phyloP scores from a whole-genome alignment of 2,329 filamentous ascomycete genomes.

The Cladophialophora exuberans region DNA sequence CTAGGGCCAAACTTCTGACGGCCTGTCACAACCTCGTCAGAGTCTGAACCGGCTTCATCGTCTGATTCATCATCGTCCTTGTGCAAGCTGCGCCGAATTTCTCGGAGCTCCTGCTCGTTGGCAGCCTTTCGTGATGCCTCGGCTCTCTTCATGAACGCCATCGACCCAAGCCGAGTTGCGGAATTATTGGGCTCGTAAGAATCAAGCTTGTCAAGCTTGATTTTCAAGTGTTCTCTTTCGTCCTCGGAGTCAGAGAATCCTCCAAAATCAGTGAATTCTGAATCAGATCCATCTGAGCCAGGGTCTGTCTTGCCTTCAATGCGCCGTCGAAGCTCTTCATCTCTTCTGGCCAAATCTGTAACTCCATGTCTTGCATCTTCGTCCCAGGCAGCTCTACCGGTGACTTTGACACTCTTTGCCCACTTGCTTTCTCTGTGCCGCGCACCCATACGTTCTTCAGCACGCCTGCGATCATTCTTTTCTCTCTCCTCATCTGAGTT shows the following conservation, averaged over 20 bases:
- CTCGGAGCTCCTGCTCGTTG: slow-evolving; percentile 75
- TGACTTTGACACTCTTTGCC: slow-evolving; percentile 82
- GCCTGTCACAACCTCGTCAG: slow-evolving; percentile 65
- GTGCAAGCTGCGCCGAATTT: slow-evolving; percentile 71
- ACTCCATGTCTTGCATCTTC: slow-evolving; percentile 79
- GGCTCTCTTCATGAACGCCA: slow-evolving; percentile 94
- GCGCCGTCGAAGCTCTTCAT: slow-evolving; percentile 78
- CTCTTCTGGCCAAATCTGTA: slow-evolving; percentile 77
- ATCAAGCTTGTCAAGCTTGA: slow-evolving; percentile 47
- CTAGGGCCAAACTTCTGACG: slow-evolving; percentile 52
- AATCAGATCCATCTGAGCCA: slow-evolving; percentile 67
- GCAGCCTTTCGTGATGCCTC: slow-evolving; percentile 75
- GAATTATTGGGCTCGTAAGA: slow-evolving; percentile 46
- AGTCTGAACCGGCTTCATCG: slow-evolving; percentile 58
- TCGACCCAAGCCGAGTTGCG: slow-evolving; percentile 71
- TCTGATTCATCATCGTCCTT: slow-evolving; percentile 62
- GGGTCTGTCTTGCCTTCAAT: slow-evolving; percentile 73
- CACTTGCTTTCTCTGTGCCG: slow-evolving; percentile 88
- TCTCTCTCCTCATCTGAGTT: slow-evolving; percentile 68
- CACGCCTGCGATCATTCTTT: slow-evolving; percentile 71
- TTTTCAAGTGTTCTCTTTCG: slow-evolving; percentile 50
- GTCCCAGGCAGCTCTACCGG: slow-evolving; percentile 82
- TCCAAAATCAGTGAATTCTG: slow-evolving; percentile 63
- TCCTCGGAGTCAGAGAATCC: slow-evolving; percentile 62
- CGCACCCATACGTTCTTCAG: slow-evolving; percentile 81